These are phyloP conservation scores for Furcasterigmium furcatum DNA, from an alignment of 2,329 filamentous ascomycete species.

Conservation along the genomic window DNA sequence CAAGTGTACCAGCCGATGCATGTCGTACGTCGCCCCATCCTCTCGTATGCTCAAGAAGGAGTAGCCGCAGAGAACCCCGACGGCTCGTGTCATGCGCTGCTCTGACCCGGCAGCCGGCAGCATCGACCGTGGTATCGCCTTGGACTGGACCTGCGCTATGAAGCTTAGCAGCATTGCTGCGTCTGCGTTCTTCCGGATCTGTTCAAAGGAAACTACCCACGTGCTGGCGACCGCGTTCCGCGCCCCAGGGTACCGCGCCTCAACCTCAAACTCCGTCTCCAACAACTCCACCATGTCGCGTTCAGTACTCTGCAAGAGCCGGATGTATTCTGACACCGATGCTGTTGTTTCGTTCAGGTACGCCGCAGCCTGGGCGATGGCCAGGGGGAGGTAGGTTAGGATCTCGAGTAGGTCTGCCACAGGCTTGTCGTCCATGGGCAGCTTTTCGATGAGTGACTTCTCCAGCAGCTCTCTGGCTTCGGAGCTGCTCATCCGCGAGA, in stretches of 20 bases:
- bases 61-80: slow-evolving; percentile 28
- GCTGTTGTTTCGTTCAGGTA: slow-evolving; percentile 29
- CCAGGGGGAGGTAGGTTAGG: slow-evolving; percentile 30
- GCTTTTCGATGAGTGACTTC: slow-evolving; percentile 1
- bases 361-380: slow-evolving; percentile 34
- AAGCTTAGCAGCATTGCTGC: slow-evolving; percentile 33
- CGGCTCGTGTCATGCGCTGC: slow-evolving; percentile 16
- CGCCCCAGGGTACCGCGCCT: slow-evolving; percentile 21
- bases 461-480: slow-evolving; percentile 2
- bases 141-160: slow-evolving; percentile 34
- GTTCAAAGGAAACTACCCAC: slow-evolving; percentile 36
- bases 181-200: slow-evolving; percentile 22
- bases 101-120: slow-evolving; percentile 14
- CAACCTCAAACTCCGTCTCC: slow-evolving; percentile 28
- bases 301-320: slow-evolving; percentile 23
- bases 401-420: slow-evolving; percentile 16
- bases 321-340: slow-evolving; percentile 25
- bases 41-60: slow-evolving; percentile 22
- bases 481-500: slow-evolving; percentile 3
- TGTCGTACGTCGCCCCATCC: slow-evolving; percentile 23
- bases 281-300: slow-evolving; percentile 25
- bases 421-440: background rate
- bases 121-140: slow-evolving; percentile 31
- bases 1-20: slow-evolving; percentile 32
- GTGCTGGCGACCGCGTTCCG: slow-evolving; percentile 32